These are phyloP conservation scores for Colletotrichum nymphaeae DNA, from an alignment of 2,329 filamentous ascomycete genomes.

Conservation along the genomic window DNA sequence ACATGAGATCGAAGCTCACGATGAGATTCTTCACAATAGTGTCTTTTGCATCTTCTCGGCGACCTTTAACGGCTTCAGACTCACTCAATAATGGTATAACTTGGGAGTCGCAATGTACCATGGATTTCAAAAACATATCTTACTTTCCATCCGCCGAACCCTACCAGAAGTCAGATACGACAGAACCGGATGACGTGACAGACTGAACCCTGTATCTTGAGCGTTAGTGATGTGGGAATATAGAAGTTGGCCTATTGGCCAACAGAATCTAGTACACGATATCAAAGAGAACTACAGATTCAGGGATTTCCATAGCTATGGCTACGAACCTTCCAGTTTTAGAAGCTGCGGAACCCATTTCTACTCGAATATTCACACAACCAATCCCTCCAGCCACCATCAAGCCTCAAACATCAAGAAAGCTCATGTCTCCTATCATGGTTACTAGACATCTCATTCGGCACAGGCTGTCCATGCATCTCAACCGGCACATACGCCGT, in stretches of 20 bases:
- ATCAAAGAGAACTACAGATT: too few relatives aligned
- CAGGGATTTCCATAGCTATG: background rate
- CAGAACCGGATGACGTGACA: too few relatives aligned
- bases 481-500: slow-evolving; percentile 2
- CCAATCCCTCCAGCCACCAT: background rate
- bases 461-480: background rate
- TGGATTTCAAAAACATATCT: too few relatives aligned
- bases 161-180: too few relatives aligned
- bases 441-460: slow-evolving; percentile 8
- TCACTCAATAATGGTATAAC: background rate
- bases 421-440: slow-evolving; percentile 16
- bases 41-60: background rate
- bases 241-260: too few relatives aligned
- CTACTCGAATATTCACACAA: background rate
- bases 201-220: too few relatives aligned
- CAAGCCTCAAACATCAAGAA: background rate
- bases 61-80: background rate
- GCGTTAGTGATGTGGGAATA: too few relatives aligned
- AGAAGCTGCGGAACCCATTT: background rate
- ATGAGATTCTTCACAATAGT: background rate
- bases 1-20: background rate
- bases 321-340: too few relatives aligned
- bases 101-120: background rate
- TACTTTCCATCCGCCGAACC: too few relatives aligned
- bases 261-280: too few relatives aligned